A percentile compares a stretch with the other conserved stretches of the same genome.
phyloP scores from a whole-genome alignment of 805 yeast genomes.

The Metschnikowia corniflorae region DNA sequence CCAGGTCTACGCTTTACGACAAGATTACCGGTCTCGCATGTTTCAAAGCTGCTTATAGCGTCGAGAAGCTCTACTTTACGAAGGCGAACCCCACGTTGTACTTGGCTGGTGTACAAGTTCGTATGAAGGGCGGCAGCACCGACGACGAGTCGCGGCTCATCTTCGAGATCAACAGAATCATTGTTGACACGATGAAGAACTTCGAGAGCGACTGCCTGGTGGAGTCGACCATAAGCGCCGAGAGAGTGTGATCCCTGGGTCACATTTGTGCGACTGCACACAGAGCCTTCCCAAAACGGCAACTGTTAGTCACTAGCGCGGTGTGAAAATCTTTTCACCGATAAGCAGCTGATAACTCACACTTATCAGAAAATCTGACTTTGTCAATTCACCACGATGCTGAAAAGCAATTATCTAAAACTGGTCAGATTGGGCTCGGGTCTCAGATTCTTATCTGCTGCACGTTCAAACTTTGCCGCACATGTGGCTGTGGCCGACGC shows the following conservation, averaged over 20 bases:
- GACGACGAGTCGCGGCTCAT: conserved; percentile 63
- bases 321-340: conserved; percentile 15
- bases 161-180: conserved; percentile 44
- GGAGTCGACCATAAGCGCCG: conserved; percentile 33
- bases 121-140: conserved; percentile 66
- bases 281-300: conserved; percentile 12
- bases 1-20: conserved; percentile 41
- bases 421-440: background rate
- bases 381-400: too few species aligned
- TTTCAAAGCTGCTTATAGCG: conserved; percentile 47
- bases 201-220: conserved; percentile 25
- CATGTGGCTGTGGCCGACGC: conserved; percentile 28
- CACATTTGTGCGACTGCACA: background rate
- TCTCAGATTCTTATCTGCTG: background rate
- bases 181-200: conserved; percentile 32
- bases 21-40: conserved; percentile 46
- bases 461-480: conserved; percentile 3
- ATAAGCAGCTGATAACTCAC: conserved; percentile 7
- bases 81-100: conserved; percentile 61
- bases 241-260: conserved; percentile 11
- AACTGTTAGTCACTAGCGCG: conserved; percentile 21
- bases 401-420: conserved; percentile 6
- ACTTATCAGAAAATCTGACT: too few species aligned
- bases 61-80: conserved; percentile 51
- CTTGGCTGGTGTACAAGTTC: conserved; percentile 52